Conservation (phyloP, 495 filamentous ascomycete genomes). For the Lichina pygmaea region DNA sequence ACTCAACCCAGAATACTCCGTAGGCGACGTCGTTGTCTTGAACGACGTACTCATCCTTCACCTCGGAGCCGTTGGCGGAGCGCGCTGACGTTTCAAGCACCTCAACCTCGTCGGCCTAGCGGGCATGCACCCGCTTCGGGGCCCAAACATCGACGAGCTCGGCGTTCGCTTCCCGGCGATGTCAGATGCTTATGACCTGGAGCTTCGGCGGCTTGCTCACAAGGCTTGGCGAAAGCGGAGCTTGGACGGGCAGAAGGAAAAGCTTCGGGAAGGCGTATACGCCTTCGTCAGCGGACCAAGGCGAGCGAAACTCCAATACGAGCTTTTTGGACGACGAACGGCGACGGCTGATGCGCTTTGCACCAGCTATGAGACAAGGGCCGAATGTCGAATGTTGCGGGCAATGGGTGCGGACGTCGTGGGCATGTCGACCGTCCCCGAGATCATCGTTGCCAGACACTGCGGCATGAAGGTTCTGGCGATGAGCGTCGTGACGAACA, state of each 20-base stretch:
- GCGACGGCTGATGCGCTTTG: neutral
- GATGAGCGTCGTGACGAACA: conserved; percentile 56
- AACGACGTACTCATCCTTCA: conserved; percentile 27
- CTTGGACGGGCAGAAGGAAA: conserved; percentile 15
- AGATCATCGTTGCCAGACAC: conserved; percentile 49
- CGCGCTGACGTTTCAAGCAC: conserved; percentile 21
- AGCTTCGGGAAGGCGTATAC: conserved; percentile 48
- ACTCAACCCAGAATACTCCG: conserved; percentile 35
- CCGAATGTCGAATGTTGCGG: conserved; percentile 48
- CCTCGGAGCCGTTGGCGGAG: neutral
- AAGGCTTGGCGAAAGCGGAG: conserved; percentile 27
- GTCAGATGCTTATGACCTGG: conserved; percentile 53
- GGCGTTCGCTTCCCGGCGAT: conserved; percentile 45
- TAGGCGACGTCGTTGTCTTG: conserved; percentile 47
- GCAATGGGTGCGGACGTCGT: conserved; percentile 43
- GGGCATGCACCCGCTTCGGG: conserved; percentile 42
- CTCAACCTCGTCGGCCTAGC: conserved; percentile 48
- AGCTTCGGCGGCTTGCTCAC: conserved; percentile 32
- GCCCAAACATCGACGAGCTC: conserved; percentile 39
- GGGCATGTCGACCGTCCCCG: conserved; percentile 58
- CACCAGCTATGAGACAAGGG: conserved; percentile 45
- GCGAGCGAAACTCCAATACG: conserved; percentile 12
- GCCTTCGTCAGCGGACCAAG: conserved; percentile 47
- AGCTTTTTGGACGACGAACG: neutral
- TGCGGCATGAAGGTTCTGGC: conserved; percentile 41